Evolutionary conservation across 176 grass and related monocot species (phyloP).

Genomic region (Chloris gayana): DNA sequence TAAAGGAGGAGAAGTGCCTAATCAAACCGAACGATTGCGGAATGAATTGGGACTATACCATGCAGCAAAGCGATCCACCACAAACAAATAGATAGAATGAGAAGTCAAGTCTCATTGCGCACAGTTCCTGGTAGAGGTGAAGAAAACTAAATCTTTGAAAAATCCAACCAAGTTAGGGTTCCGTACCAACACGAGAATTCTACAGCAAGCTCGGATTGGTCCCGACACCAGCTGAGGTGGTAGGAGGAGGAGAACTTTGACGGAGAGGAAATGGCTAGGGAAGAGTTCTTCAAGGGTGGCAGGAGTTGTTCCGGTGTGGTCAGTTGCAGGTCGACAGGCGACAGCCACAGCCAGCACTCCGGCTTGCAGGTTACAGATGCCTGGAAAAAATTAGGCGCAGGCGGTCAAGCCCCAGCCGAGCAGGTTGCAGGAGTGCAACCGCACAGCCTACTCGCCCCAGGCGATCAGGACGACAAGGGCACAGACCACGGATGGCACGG

Average conservation of each 20-base stretch:
- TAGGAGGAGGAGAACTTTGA: neutral
- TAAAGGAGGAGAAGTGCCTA: neutral
- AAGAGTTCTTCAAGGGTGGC: neutral
- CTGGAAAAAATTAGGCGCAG: neutral
- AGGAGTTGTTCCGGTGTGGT: neutral
- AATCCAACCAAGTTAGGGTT: constrained; percentile 1
- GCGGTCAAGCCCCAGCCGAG: neutral
- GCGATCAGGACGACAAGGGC: neutral
- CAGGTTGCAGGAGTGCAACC: neutral
- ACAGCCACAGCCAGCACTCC: neutral
- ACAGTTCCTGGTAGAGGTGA: neutral
- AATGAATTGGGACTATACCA: neutral
- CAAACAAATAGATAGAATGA: neutral
- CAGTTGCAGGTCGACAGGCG: neutral
- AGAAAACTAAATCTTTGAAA: neutral
- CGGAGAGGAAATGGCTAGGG: neutral
- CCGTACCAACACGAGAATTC: neutral
- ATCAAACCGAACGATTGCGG: neutral
- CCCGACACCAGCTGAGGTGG: neutral
- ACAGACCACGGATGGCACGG: neutral
- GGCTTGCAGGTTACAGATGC: neutral
- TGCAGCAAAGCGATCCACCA: neutral
- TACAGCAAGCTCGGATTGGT: neutral
- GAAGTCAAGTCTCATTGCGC: neutral
- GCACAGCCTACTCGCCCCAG: neutral